Percentiles rank a stretch among this genome's conserved stretches.
Evolutionary conservation across 257 asterid species (phyloP).

Genomic region (Echium plantagineum): DNA sequence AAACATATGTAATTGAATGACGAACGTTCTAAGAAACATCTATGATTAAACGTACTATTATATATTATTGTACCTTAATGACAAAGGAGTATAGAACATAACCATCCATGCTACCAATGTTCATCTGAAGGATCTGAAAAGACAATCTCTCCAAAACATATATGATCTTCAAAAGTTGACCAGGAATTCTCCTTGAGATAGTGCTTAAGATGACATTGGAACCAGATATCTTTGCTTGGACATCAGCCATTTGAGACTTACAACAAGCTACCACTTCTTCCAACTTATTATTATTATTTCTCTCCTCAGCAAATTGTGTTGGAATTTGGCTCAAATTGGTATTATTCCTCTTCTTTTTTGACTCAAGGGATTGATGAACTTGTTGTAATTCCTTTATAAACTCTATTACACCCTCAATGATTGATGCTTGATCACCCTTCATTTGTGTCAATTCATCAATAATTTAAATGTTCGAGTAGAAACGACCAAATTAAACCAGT

Average conservation of each 20-base stretch:
- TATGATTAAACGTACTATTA: no score
- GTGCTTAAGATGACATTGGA: constrained; percentile 64
- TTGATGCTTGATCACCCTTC: constrained; percentile 98
- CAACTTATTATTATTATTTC: constrained; percentile 12
- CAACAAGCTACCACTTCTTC: constrained; percentile 75
- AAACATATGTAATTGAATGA: no score
- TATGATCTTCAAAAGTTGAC: constrained; percentile 62
- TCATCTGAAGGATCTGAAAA: constrained; percentile 75
- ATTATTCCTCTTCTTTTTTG: constrained; percentile 55
- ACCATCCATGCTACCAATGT: constrained; percentile 86
- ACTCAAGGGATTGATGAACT: constrained; percentile 64
- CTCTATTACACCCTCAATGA: constrained; percentile 85
- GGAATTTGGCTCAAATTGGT: constrained; percentile 49
- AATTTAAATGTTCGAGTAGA: no score
- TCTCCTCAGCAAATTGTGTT: constrained; percentile 21
- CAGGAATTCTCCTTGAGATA: constrained; percentile 54
- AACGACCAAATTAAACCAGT: no score
- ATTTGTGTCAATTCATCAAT: no score
- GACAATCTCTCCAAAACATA: constrained; percentile 48
- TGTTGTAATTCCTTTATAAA: constrained; percentile 94
- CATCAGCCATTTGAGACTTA: constrained; percentile 76
- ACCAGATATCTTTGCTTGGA: constrained; percentile 74
- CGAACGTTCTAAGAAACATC: no score
- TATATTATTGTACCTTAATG: constrained; percentile 62
- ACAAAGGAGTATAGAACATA: constrained; percentile 81